Evolutionary conservation across 495 filamentous ascomycete genomes (phyloP).

Genomic region (Elaphomyces granulatus): DNA sequence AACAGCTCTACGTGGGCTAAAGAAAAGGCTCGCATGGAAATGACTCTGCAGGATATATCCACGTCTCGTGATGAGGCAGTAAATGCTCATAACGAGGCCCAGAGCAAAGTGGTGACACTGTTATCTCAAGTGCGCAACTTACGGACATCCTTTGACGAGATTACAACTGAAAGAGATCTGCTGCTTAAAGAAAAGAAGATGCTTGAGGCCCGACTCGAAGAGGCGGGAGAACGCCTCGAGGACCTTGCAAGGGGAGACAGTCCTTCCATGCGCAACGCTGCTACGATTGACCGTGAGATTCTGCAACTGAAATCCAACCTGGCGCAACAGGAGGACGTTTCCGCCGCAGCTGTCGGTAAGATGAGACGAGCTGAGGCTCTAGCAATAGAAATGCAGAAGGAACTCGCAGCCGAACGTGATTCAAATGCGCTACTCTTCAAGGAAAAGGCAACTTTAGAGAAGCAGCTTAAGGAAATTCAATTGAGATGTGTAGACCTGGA

Average conservation of each 20-base stretch:
- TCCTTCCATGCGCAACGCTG: constrained; percentile 83
- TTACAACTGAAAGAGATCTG: constrained; percentile 69
- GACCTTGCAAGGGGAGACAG: constrained; percentile 77
- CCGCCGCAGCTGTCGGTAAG: constrained; percentile 84
- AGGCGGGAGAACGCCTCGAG: constrained; percentile 84
- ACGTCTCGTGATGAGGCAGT: constrained; percentile 86
- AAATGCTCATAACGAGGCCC: constrained; percentile 86
- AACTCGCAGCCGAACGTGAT: constrained; percentile 83
- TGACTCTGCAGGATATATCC: constrained; percentile 77
- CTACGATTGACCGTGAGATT: constrained; percentile 75
- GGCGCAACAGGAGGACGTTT: constrained; percentile 89
- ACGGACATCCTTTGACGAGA: constrained; percentile 72
- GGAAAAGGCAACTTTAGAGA: constrained; percentile 83
- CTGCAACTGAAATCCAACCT: constrained; percentile 80
- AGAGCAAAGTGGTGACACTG: constrained; percentile 76
- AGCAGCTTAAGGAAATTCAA: constrained; percentile 81
- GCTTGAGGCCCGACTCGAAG: constrained; percentile 72
- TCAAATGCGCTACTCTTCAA: constrained; percentile 71
- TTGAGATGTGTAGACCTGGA: constrained; percentile 82
- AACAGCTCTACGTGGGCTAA: constrained; percentile 98
- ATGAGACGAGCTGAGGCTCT: constrained; percentile 95
- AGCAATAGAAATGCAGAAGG: constrained; percentile 80
- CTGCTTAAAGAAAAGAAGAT: constrained; percentile 80
- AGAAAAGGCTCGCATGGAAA: constrained; percentile 85
- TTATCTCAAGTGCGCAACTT: constrained; percentile 84